Percentiles rank a stretch among this genome's conserved stretches.
Conservation (phyloP, 768 basidiomycete species). For the Tephrocybe rancida region DNA sequence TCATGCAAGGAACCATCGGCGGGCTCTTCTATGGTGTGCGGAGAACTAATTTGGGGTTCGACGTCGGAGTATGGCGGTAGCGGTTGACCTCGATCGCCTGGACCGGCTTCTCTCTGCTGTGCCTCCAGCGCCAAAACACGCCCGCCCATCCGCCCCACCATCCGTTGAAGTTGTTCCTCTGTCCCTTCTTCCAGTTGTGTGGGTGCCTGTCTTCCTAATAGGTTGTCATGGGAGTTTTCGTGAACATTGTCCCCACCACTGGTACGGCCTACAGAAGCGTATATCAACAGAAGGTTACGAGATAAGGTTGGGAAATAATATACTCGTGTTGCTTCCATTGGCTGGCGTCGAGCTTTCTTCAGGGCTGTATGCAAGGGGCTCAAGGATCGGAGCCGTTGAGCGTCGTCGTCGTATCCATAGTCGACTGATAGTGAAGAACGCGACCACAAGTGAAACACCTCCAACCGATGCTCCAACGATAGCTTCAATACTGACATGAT, state of each 20-base stretch:
- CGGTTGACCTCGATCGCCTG: neutral
- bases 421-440: neutral
- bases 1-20: too few relatives aligned
- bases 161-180: neutral
- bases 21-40: too few relatives aligned
- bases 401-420: neutral
- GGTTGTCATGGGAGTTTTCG: neutral
- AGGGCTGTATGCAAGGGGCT: neutral
- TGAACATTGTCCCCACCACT: neutral
- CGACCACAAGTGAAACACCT: neutral
- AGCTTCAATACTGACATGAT: too few relatives aligned
- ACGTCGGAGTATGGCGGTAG: neutral
- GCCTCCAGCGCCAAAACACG: neutral
- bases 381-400: neutral
- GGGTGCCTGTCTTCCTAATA: neutral
- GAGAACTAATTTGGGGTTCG: neutral
- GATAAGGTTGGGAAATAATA: neutral
- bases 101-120: neutral
- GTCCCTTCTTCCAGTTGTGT: neutral
- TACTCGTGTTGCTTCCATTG: neutral
- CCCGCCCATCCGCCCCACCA: neutral
- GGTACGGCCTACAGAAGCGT: neutral
- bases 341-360: neutral
- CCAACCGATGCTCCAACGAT: neutral
- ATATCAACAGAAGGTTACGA: neutral